phyloP scores from a whole-genome alignment of 2,329 filamentous ascomycete genomes.

The Pyrenophora seminiperda region DNA sequence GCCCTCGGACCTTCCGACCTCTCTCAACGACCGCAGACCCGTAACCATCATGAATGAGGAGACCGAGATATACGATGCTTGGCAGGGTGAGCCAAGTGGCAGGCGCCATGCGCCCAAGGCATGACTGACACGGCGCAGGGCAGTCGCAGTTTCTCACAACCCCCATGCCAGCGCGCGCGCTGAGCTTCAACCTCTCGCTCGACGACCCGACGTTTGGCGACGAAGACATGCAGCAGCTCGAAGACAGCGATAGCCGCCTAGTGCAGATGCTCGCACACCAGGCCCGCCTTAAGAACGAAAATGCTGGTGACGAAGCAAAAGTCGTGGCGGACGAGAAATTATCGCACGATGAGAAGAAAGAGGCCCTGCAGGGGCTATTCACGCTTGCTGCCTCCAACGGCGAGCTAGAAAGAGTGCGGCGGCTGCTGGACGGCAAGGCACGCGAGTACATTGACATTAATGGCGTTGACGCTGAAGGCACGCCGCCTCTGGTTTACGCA shows the following conservation, averaged over 20 bases:
- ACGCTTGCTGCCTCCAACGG: constrained; percentile 98
- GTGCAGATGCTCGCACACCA: constrained; percentile 97
- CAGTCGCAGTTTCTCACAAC: constrained; percentile 94
- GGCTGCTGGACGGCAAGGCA: constrained; percentile 74
- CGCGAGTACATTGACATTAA: constrained; percentile 82
- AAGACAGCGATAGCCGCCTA: constrained; percentile 83
- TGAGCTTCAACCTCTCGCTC: constrained; percentile 83
- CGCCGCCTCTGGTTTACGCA: constrained; percentile 94
- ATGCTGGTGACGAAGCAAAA: constrained; percentile 74
- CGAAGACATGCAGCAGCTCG: constrained; percentile 60
- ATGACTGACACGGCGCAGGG: constrained; percentile 58
- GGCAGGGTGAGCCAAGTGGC: constrained; percentile 75
- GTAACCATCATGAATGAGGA: constrained; percentile 72
- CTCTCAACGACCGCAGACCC: constrained; percentile 83
- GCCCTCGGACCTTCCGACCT: constrained; percentile 85
- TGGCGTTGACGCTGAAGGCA: constrained; percentile 89
- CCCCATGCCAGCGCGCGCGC: constrained; percentile 80
- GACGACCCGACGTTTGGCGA: constrained; percentile 78
- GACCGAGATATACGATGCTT: constrained; percentile 98
- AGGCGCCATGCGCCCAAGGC: constrained; percentile 4
- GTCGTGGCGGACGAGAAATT: constrained; percentile 76
- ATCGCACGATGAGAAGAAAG: constrained; percentile 75
- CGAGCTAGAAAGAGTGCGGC: constrained; percentile 79
- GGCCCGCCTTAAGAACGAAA: constrained; percentile 77
- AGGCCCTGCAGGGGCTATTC: constrained; percentile 81